Evolutionary conservation across 177 flowering plant species (phyloP), one percentile per base, ranked within the genome.

Genomic region (Vitis hybrid): DNA sequence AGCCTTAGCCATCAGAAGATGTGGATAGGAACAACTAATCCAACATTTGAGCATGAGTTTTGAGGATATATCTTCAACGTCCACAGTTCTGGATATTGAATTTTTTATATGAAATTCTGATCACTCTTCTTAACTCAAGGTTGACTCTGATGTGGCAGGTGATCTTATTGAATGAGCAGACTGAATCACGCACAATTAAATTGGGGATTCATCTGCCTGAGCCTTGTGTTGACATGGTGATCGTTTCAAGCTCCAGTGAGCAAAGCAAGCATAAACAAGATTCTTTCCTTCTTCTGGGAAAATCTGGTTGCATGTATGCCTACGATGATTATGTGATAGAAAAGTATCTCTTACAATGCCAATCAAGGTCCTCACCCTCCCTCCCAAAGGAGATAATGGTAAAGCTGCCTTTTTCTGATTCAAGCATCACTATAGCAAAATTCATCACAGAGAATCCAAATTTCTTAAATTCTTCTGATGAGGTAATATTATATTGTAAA

Each of bases 111-210:
- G 26, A 65, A 26, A 8, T 20, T 65, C 26, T 12, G 26, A 26
- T 16, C n/a, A 52, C 29, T 51, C n/a, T 18, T 60, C 48, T 51
- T 56, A 8, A 18, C 13, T 22, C 57, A 62, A 55, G 16, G 16
- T 51, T 64, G 71, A 49, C 61, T 70, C 5, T 60, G 45, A 55
- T 78, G 53, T 64, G 64, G 69, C 88, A 93, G 98, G 87, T 92
- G 60, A 68, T 92, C 51, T 75, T 90, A 70, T 69, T 94, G 76
- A 87, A 89, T 75, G 97, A 91, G 61, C 84, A 89, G 7, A 83
- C 83, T 52, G 96, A 93, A 78, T 76, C 95, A 51, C 97, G 94
- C 65, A 92, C 80, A 8, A 78, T 87, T 15, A 94, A 94, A 79
- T 68, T 94, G 72, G 84, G 81, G 26, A 87, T 92, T 79, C 86